Evolutionary conservation across 1,284 basidiomycete genomes (phyloP), one percentile per base, ranked within the genome.

Genomic region (Mycena citricolor): DNA sequence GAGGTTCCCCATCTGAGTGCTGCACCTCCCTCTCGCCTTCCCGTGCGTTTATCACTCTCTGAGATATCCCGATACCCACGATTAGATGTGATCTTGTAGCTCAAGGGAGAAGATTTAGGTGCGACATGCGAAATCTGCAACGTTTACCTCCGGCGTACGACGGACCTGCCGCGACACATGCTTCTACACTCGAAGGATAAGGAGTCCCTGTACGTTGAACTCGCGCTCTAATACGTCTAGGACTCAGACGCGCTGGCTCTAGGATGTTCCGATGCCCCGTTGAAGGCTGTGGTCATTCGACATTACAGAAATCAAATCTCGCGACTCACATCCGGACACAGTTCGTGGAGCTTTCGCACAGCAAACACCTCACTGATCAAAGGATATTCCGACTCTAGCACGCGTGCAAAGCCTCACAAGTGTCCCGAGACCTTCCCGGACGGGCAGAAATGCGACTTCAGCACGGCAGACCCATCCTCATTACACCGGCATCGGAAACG

Each of bases 281-380:
- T 30, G 44, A 47, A 8, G 42, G 42, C 8, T 54, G 52, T 30
- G 35, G 32, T 6, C 48, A 54, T 34, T 34, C 28, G 26, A 54
- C 52, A 16, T 38, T 54, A 17, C 52, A 54, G 28, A 51, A 51
- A 37, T 51, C 49, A 11, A 54, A 54, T 24, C 42, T 54, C 20
- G 44, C 44, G 19, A 51, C 52, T 4, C 52, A 54, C 33, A 50
- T 54, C 25, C 48, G 48, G 19, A 49, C 47, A 14, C 51, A 53
- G 51, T 53, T 31, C 35, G 51, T 52, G 23, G 14, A 21, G 29
- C 20, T 21, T 32, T 23, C 14, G 13, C n/a, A 7, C n/a, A 26
- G 23, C 34, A 8, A 4, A 5, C n/a, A 4, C 31, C 7, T 33
- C 11, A 28, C 8, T 11, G 20, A 5, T 22, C 13, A 29, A 26